Evolutionary conservation across 2,329 filamentous ascomycete genomes (phyloP).

Genomic region (Aureobasidium namibiae): DNA sequence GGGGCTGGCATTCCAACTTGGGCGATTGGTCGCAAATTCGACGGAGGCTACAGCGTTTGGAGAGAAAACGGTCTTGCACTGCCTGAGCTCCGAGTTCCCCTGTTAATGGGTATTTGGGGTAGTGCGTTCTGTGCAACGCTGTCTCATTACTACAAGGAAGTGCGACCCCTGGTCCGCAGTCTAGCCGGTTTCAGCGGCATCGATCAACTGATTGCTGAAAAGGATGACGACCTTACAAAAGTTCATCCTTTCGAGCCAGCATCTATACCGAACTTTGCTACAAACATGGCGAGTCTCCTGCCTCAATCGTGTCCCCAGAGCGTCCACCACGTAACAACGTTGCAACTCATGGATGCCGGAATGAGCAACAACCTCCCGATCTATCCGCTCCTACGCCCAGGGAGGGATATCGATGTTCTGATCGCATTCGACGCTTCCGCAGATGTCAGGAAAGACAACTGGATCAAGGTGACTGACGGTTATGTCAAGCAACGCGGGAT

Average conservation of each 20-base stretch:
- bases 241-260: constrained; percentile 93
- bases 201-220: constrained; percentile 73
- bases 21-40: constrained; percentile 79
- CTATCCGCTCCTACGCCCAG: constrained; percentile 83
- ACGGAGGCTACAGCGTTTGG: constrained; percentile 58
- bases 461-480: constrained; percentile 88
- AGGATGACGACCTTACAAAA: constrained; percentile 76
- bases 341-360: constrained; percentile 77
- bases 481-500: constrained; percentile 85
- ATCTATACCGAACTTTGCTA: constrained; percentile 78
- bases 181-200: constrained; percentile 66
- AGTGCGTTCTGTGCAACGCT: constrained; percentile 94
- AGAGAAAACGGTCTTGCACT: constrained; percentile 59
- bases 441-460: constrained; percentile 89
- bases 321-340: constrained; percentile 60
- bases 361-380: constrained; percentile 98
- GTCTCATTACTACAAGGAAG: constrained; percentile 91
- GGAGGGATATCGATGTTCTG: constrained; percentile 79
- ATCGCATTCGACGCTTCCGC: constrained; percentile 92
- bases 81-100: constrained; percentile 74
- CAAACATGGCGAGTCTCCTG: constrained; percentile 69
- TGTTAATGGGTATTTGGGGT: constrained; percentile 91
- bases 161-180: constrained; percentile 70
- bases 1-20: constrained; percentile 88
- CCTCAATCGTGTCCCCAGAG: constrained; percentile 70